A percentile compares a stretch with the other conserved stretches of the same genome.
Evolutionary conservation across 2,329 filamentous ascomycete genomes (phyloP).

Genomic region (Dactylellina sp.): DNA sequence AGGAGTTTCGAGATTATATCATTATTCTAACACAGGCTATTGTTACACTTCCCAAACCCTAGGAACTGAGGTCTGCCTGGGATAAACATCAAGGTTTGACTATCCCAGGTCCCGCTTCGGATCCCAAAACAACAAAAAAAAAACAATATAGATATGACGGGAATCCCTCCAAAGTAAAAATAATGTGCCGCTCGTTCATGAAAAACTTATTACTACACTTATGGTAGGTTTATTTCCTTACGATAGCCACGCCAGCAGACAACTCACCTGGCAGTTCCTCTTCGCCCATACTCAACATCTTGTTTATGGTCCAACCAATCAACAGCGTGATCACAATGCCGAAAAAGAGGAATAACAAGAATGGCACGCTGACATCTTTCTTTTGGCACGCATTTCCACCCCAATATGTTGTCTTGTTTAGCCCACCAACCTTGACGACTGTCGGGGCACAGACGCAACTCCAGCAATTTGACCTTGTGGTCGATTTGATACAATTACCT

Average conservation of each 20-base stretch:
- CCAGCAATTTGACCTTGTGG: constrained; percentile 73
- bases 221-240: constrained; percentile 67
- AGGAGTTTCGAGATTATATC: constrained; percentile 3
- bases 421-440: constrained; percentile 65
- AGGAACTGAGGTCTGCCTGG: constrained; percentile 8
- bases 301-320: constrained; percentile 74
- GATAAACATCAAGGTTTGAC: background rate
- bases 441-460: constrained; percentile 79
- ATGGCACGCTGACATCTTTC: constrained; percentile 86
- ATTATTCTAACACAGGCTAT: constrained; percentile 49
- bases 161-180: constrained; percentile 29
- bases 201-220: constrained; percentile 48
- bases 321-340: constrained; percentile 76
- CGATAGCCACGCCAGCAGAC: constrained; percentile 87
- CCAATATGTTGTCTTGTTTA: constrained; percentile 77
- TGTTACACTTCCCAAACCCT: constrained; percentile 44
- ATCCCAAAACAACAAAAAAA: constrained; percentile 13
- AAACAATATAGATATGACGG: constrained; percentile 10
- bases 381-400: constrained; percentile 90
- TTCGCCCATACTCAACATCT: constrained; percentile 82
- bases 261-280: constrained; percentile 92
- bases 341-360: constrained; percentile 86
- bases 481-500: constrained; percentile 78
- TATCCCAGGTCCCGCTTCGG: background rate
- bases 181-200: constrained; percentile 39